phyloP scores from a whole-genome alignment of 2,329 filamentous ascomycete species.

The Dothideomycetes sp. region DNA sequence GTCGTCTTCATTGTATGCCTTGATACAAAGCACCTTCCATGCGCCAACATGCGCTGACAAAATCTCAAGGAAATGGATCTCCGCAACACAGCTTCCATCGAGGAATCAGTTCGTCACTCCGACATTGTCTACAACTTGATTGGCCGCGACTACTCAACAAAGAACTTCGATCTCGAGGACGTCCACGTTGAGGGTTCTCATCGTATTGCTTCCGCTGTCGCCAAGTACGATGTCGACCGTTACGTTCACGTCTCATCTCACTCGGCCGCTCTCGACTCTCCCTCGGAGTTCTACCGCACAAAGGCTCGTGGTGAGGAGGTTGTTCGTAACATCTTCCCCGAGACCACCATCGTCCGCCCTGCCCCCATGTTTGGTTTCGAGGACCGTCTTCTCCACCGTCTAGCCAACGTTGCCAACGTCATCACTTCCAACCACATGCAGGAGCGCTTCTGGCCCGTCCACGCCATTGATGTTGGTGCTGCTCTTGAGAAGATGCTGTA shows the following conservation, averaged over 20 bases:
- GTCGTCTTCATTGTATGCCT: slow-evolving; percentile 68
- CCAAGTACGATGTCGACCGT: slow-evolving; percentile 95
- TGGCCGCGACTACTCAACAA: slow-evolving; percentile 90
- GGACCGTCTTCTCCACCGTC: slow-evolving; percentile 78
- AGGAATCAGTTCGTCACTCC: slow-evolving; percentile 92
- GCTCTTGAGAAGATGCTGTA: slow-evolving; percentile 84
- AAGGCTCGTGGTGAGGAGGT: slow-evolving; percentile 81
- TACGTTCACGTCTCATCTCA: slow-evolving; percentile 96
- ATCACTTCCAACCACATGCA: slow-evolving; percentile 90
- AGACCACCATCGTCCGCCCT: slow-evolving; percentile 92
- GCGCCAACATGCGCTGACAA: slow-evolving; percentile 7
- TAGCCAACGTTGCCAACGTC: slow-evolving; percentile 71
- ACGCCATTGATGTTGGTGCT: slow-evolving; percentile 81
- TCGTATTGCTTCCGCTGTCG: slow-evolving; percentile 85
- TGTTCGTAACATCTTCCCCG: slow-evolving; percentile 81
- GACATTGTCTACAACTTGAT: slow-evolving; percentile 96
- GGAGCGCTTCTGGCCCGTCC: slow-evolving; percentile 83
- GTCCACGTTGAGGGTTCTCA: slow-evolving; percentile 88
- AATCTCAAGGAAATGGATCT: slow-evolving; percentile 74
- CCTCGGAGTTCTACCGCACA: slow-evolving; percentile 82
- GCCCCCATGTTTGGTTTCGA: slow-evolving; percentile 93
- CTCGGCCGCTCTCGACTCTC: slow-evolving; percentile 71
- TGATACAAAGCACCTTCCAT: not conserved
- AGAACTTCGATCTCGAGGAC: slow-evolving; percentile 93
- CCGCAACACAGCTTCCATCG: slow-evolving; percentile 87